Conservation (phyloP, 805 yeast genomes). For the Yamadazyma sp. region DNA sequence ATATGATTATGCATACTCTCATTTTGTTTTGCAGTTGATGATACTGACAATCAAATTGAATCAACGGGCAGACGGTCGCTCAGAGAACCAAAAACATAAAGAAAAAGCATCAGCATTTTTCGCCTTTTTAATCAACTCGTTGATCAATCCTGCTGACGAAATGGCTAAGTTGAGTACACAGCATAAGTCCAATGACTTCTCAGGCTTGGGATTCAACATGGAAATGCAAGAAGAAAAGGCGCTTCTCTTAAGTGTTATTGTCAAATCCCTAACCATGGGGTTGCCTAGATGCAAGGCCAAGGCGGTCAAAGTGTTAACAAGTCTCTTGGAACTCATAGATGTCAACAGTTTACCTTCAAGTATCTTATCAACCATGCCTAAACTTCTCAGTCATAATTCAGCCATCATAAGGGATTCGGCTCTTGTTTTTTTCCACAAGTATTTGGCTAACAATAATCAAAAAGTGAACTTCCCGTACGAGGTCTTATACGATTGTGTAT, state of each 20-base stretch:
- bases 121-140: neutral
- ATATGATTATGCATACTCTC: conserved; percentile 4
- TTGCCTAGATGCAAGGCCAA: conserved; percentile 42
- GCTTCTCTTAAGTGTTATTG: neutral
- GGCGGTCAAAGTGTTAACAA: conserved; percentile 63
- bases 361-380: conserved; percentile 53
- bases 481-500: too few species aligned
- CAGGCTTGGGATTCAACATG: neutral
- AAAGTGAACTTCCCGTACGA: too few species aligned
- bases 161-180: neutral
- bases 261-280: conserved; percentile 20
- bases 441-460: too few species aligned
- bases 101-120: neutral
- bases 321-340: conserved; percentile 54
- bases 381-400: conserved; percentile 56
- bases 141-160: conserved; percentile 1
- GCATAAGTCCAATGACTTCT: neutral
- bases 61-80: neutral
- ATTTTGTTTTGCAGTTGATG: conserved; percentile 1
- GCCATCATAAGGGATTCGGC: conserved; percentile 77
- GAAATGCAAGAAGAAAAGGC: conserved; percentile 1
- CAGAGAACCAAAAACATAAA: neutral
- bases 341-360: conserved; percentile 47
- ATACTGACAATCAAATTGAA: neutral
- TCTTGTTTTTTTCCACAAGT: conserved; percentile 64